A percentile compares a stretch with the other conserved stretches of the same genome.
These are phyloP conservation scores for Physocladia obscura DNA, from an alignment of 192 early-diverging fungal species.

Conservation along the genomic window DNA sequence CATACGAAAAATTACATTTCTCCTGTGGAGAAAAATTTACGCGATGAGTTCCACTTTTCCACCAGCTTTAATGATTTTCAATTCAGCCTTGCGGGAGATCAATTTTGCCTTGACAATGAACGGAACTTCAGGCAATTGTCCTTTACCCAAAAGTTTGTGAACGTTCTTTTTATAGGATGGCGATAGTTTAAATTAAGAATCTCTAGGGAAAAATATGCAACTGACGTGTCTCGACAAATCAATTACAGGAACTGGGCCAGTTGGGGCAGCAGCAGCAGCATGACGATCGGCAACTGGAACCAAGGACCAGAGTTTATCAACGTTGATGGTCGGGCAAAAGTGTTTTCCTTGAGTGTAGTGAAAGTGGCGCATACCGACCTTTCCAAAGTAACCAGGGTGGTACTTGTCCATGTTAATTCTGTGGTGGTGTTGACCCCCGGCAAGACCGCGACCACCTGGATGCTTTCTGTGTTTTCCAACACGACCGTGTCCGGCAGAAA, in stretches of 20 bases:
- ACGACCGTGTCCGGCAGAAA: slow-evolving; percentile 99
- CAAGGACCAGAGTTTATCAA: slow-evolving; percentile 91
- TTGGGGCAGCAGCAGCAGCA: slow-evolving; percentile 74
- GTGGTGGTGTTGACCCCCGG: slow-evolving; percentile 99
- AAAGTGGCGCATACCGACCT: slow-evolving; percentile 99
- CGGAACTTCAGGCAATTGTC: slow-evolving; percentile 81
- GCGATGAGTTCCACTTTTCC: slow-evolving; percentile 68
- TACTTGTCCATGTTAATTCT: slow-evolving; percentile 99
- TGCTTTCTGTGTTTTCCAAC: slow-evolving; percentile 99
- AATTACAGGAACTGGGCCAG: slow-evolving; percentile 89
- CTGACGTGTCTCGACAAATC: slow-evolving; percentile 71
- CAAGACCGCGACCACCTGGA: slow-evolving; percentile 98
- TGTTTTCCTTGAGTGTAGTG: slow-evolving; percentile 89
- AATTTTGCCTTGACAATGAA: slow-evolving; percentile 94
- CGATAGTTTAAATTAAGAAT: background rate
- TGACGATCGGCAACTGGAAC: slow-evolving; percentile 82
- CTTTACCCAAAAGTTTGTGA: slow-evolving; percentile 96
- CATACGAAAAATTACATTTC: background rate
- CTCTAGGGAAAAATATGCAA: background rate
- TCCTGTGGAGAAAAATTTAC: slow-evolving; percentile 30
- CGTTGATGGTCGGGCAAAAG: slow-evolving; percentile 86
- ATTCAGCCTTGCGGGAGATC: slow-evolving; percentile 89
- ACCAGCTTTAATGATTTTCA: slow-evolving; percentile 98
- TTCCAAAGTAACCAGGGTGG: slow-evolving; percentile 99
- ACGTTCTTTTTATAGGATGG: slow-evolving; percentile 61